Base-by-base conservation (phyloP, 148 eudicot species). In the Vaccinium corymbosum region DNA sequence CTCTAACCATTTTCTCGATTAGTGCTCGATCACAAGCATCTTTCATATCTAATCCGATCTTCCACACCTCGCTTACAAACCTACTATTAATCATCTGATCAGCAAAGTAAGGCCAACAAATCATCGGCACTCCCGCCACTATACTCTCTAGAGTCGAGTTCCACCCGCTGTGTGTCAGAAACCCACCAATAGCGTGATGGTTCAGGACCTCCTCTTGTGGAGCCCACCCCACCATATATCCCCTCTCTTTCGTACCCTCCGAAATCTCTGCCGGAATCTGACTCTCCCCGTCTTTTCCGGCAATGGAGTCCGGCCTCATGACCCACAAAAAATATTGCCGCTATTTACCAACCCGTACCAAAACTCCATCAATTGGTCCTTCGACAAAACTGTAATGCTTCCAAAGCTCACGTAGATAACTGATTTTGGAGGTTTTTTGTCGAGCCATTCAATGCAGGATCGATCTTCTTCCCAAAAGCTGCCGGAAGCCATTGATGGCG, bases 1-100 rank as follows among this genome's bases (percentile, higher is more conserved):
- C 83, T 9, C 35, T 75, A 6, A 85, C 73, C 79, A 75, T 77
- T 68, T 57, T 88, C 70, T 88, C 86, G 1, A 88, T 17, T 2
- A 52, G 22, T 3, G 6, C 25, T 38, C 89, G 74, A 22, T 87
- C 89, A 79, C 83, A 82, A 9, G 27, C 84, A 32, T 87, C 87
- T 71, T 87, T 87, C 79, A 85, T 87, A 56, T 87, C 89, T 15
- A 87, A 52, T 19, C 87, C 87, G 35, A 85, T 12, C 49, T 82
- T 87, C 89, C 89, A 87, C 2, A 82, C 87, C 70, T 84, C 85
- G 5, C 83, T 48, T 16, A 87, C 84, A 46, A 87, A 87, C 38
- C 89, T 66, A 55, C 87, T 87, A 22, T 81, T 84, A 2, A 70
- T 61, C 20, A 7, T 61, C n/a, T 84, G 87, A 35, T 87, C 87